Conservation (phyloP, 2,329 filamentous ascomycete genomes). For the Calonectria pteridis region DNA sequence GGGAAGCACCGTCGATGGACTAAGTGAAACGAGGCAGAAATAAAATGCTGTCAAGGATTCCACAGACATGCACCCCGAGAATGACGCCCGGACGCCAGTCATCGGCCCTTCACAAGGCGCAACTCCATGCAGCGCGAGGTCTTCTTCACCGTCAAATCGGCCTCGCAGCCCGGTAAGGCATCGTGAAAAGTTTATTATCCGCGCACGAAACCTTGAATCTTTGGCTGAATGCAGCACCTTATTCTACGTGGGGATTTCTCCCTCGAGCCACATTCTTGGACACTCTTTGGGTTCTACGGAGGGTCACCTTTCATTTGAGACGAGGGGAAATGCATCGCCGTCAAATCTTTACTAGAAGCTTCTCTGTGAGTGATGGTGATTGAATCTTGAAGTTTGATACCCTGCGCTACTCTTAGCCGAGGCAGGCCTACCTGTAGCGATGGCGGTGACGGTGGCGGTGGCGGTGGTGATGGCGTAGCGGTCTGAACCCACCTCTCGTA, state of each 20-base stretch:
- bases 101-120: not conserved
- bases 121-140: not conserved
- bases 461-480: not conserved
- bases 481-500: not conserved
- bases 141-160: not conserved
- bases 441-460: too few relatives aligned
- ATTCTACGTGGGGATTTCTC: not conserved
- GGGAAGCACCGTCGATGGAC: too few relatives aligned
- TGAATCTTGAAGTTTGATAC: not conserved
- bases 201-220: not conserved
- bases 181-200: not conserved
- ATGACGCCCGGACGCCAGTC: not conserved
- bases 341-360: not conserved
- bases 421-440: too few relatives aligned
- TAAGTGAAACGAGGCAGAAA: not conserved
- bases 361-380: not conserved
- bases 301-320: not conserved
- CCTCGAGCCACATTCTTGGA: not conserved
- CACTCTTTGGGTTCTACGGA: not conserved
- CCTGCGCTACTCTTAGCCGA: not conserved
- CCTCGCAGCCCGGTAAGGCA: not conserved
- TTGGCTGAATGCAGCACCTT: not conserved
- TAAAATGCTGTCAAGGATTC: not conserved
- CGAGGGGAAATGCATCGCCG: not conserved
- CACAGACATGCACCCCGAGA: not conserved